Evolutionary conservation across 116 monocot genomes (phyloP), one percentile per base, ranked within the genome.

Genomic region (Posidonia oceanica): DNA sequence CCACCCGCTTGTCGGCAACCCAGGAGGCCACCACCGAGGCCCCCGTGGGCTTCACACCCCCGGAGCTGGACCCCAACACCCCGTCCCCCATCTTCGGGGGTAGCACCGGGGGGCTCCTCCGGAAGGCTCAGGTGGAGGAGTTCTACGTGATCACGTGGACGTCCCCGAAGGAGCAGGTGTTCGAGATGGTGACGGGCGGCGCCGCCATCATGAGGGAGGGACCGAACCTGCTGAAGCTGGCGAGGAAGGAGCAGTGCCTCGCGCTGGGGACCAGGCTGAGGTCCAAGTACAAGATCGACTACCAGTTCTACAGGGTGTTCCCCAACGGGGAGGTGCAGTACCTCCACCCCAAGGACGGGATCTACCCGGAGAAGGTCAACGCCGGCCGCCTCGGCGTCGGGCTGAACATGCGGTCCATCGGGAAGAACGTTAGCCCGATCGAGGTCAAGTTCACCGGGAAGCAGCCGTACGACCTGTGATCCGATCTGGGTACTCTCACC

Each of bases 261-360:
- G 96, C 96, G 1, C 75, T 95, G 23, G 95, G 95, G n/a, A 91
- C 91, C 0, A 57, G 88, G 72, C 80, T 95, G 56, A 77, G 95
- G 59, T 83, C 88, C 70, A 95, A 95, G 84, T 95, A 95, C 86
- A 95, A 95, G 91, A 95, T 95, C 76, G 88, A 83, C 48, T 94
- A 90, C 78, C 91, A 90, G 81, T 91, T 95, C 70, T 95, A 95
- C 79, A 80, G 95, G 60, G 95, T 95, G 63, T 95, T 95, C 74
- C 95, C 95, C 39, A 95, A 86, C 58, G 95, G 95, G 1, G 95
- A 95, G 82, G 95, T 95, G 59, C 95, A 95, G 88, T 95, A 95
- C 67, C 70, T 95, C 29, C 95, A 95, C 75, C 95, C 95, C 44
- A 95, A 95, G 83, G 95, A 95, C 23, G 95, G 95, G 5, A 88